Evolutionary conservation across 257 asterid genomes (phyloP).

Genomic region (Eustoma russellianum): DNA sequence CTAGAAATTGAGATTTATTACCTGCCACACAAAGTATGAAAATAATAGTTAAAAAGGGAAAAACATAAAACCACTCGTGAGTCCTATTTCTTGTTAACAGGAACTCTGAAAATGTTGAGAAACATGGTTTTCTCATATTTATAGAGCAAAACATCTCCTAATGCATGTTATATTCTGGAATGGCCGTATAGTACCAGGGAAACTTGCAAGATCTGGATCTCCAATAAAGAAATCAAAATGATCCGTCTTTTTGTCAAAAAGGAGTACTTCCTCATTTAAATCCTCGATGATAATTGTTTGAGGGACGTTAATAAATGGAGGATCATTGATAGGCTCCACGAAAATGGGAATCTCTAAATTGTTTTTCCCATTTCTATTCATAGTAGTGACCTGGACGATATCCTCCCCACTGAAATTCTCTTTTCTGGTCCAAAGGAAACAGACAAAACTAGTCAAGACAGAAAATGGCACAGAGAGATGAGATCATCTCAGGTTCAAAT

Average conservation of each 20-base stretch:
- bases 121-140: no score
- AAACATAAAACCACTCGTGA: no score
- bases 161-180: background rate
- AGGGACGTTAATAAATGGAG: conserved; percentile 71
- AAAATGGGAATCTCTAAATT: conserved; percentile 50
- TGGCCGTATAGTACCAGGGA: conserved; percentile 45
- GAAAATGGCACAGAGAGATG: no score
- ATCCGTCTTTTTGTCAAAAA: conserved; percentile 35
- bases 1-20: conserved; percentile 48
- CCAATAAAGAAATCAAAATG: conserved; percentile 33
- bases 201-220: conserved; percentile 70
- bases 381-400: conserved; percentile 45
- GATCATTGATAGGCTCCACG: conserved; percentile 86
- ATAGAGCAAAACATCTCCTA: background rate
- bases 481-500: no score
- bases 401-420: conserved; percentile 66
- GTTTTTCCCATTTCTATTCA: conserved; percentile 60
- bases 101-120: no score
- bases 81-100: no score
- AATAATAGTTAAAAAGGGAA: no score
- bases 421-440: conserved; percentile 30
- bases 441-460: background rate
- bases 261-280: conserved; percentile 37
- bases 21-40: conserved; percentile 23
- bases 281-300: conserved; percentile 46